These are phyloP conservation scores for Rosa chinensis DNA, from an alignment of 306 rosid species.

Conservation along the genomic window DNA sequence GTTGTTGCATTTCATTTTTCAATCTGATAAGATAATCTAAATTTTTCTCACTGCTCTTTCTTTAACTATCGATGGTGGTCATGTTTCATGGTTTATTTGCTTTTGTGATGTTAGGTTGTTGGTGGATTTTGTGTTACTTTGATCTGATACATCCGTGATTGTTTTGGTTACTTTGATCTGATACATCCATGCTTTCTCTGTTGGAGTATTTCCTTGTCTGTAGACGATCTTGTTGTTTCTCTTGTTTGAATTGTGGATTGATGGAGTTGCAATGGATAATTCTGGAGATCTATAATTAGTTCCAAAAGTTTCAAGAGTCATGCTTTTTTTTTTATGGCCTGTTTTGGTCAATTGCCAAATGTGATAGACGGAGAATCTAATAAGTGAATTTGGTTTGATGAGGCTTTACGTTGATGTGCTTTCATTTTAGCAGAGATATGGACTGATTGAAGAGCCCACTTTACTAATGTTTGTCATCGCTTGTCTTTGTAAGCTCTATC, in stretches of 20 bases:
- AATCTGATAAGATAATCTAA: too few relatives aligned
- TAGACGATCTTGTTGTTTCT: neutral
- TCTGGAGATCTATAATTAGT: slow-evolving; percentile 44
- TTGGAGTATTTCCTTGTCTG: slow-evolving; percentile 17
- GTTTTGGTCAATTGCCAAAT: slow-evolving; percentile 26
- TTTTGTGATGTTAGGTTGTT: slow-evolving; percentile 20
- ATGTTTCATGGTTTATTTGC: too few relatives aligned
- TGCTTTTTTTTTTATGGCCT: slow-evolving; percentile 31
- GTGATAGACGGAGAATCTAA: slow-evolving; percentile 16
- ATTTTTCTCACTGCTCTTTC: too few relatives aligned
- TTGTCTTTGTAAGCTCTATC: too few relatives aligned
- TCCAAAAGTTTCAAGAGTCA: slow-evolving; percentile 16
- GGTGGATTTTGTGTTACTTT: slow-evolving; percentile 30
- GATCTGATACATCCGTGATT: slow-evolving; percentile 56
- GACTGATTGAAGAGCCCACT: too few relatives aligned
- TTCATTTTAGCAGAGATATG: too few relatives aligned
- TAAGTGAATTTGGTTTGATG: slow-evolving; percentile 15
- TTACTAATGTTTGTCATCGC: too few relatives aligned
- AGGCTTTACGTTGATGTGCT: too few relatives aligned
- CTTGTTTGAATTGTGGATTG: slow-evolving; percentile 26
- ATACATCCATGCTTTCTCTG: slow-evolving; percentile 35
- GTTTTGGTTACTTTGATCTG: slow-evolving; percentile 61
- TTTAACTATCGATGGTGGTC: too few relatives aligned
- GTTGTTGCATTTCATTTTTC: too few relatives aligned
- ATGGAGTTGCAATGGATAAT: slow-evolving; percentile 24